These are phyloP conservation scores for Neurospora africana DNA, from an alignment of 495 filamentous ascomycete species.

Conservation along the genomic window DNA sequence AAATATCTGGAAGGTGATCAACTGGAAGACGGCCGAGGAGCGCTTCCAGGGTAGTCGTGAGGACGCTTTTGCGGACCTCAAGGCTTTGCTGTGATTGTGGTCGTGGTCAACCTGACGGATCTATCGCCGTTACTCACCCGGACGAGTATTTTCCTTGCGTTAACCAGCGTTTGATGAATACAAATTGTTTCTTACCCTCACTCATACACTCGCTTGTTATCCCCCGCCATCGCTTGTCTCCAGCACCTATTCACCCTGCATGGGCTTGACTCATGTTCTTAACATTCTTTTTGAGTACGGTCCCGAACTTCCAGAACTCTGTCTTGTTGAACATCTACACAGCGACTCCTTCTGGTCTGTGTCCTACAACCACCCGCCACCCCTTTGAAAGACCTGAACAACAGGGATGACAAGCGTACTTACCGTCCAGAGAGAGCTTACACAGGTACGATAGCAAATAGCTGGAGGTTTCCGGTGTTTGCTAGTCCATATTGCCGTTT, in stretches of 20 bases:
- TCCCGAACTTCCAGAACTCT: background rate
- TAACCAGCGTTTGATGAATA: background rate
- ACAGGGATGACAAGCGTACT: background rate
- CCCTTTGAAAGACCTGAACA: background rate
- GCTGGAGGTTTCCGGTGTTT: background rate
- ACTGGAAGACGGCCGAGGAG: constrained; percentile 92
- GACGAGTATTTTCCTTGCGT: too few species aligned
- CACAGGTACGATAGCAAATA: background rate
- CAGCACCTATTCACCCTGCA: background rate
- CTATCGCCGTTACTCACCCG: background rate
- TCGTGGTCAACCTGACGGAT: background rate
- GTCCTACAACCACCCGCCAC: background rate
- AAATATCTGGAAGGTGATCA: constrained; percentile 94
- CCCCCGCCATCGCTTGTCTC: background rate
- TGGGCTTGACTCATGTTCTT: background rate
- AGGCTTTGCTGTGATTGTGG: constrained; percentile 20
- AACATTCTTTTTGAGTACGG: background rate
- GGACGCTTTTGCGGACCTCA: constrained; percentile 25
- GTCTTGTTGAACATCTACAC: background rate
- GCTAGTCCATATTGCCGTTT: background rate
- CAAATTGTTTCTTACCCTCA: background rate
- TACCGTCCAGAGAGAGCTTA: background rate
- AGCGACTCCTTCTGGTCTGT: background rate
- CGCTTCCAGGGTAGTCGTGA: constrained; percentile 46
- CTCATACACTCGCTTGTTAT: background rate